Evolutionary conservation across 208 protist genomes (phyloP).

Genomic region (Naegleria gruberi): DNA sequence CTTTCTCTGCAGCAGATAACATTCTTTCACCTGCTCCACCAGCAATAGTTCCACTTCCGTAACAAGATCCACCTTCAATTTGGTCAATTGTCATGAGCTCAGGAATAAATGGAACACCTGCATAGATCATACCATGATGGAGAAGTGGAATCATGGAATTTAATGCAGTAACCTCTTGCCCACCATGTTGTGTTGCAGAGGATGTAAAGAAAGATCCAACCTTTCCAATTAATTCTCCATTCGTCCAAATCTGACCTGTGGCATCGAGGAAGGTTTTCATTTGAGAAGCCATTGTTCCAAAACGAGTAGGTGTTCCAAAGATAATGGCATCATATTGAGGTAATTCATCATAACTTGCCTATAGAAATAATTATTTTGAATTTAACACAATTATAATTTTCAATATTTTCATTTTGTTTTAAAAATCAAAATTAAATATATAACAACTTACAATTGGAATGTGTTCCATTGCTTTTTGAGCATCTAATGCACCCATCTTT

Average conservation of each 20-base stretch:
- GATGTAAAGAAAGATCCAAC: conserved; percentile 37
- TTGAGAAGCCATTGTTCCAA: conserved; percentile 39
- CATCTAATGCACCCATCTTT: conserved; percentile 42
- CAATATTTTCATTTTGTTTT: too few relatives aligned
- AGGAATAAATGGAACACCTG: conserved; percentile 37
- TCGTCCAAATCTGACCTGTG: conserved; percentile 37
- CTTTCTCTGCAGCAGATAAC: conserved; percentile 34
- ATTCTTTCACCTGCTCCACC: conserved; percentile 39
- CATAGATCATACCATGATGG: conserved; percentile 43
- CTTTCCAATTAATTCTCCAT: conserved; percentile 38
- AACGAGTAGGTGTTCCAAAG: conserved; percentile 45
- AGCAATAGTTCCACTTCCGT: conserved; percentile 43
- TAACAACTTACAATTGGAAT: conserved; percentile 35
- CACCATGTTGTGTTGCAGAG: conserved; percentile 43
- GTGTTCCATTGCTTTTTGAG: conserved; percentile 28
- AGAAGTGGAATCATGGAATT: conserved; percentile 8
- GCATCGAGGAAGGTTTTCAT: conserved; percentile 40
- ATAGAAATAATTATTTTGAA: too few relatives aligned
- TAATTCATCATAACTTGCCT: conserved; percentile 11
- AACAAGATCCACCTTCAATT: conserved; percentile 40
- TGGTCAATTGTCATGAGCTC: conserved; percentile 28
- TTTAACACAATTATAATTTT: too few relatives aligned
- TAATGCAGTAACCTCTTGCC: conserved; percentile 45
- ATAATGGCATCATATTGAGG: conserved; percentile 38
- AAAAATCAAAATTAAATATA: too few relatives aligned